phyloP scores from a whole-genome alignment of 169 alveolate genomes.

The Toxoplasma gondii region DNA sequence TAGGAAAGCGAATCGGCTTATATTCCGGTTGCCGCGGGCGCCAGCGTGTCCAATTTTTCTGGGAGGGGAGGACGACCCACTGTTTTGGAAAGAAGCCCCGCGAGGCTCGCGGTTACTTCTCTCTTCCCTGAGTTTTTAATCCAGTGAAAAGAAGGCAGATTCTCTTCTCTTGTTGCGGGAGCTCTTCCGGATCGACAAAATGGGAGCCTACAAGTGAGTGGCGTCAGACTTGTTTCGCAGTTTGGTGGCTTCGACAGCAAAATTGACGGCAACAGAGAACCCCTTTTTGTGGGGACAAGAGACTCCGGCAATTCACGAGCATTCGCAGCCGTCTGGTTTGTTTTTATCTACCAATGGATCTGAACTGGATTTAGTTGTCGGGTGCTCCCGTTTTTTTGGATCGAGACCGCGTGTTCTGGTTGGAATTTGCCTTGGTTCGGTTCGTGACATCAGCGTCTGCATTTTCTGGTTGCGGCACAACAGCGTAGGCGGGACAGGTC shows the following conservation, averaged over 20 bases:
- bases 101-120: not conserved
- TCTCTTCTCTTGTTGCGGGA: not conserved
- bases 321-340: too few species aligned
- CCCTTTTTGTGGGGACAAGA: not conserved
- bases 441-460: too few species aligned
- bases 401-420: too few species aligned
- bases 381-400: too few species aligned
- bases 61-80: not conserved
- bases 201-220: constrained; percentile 51
- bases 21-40: not conserved
- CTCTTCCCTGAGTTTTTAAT: constrained; percentile 6
- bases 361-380: too few species aligned
- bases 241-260: too few species aligned
- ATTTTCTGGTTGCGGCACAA: too few species aligned
- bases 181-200: constrained; percentile 1
- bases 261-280: not conserved
- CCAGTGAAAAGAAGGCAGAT: not conserved
- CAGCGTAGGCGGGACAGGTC: too few species aligned
- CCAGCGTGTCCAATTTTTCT: not conserved
- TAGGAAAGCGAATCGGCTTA: not conserved
- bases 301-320: not conserved
- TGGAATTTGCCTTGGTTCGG: too few species aligned
- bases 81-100: not conserved
- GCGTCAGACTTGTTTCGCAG: not conserved
- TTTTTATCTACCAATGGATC: too few species aligned